phyloP scores from a whole-genome alignment of 2,329 filamentous ascomycete species.

The Westerdykella aurantiaca region DNA sequence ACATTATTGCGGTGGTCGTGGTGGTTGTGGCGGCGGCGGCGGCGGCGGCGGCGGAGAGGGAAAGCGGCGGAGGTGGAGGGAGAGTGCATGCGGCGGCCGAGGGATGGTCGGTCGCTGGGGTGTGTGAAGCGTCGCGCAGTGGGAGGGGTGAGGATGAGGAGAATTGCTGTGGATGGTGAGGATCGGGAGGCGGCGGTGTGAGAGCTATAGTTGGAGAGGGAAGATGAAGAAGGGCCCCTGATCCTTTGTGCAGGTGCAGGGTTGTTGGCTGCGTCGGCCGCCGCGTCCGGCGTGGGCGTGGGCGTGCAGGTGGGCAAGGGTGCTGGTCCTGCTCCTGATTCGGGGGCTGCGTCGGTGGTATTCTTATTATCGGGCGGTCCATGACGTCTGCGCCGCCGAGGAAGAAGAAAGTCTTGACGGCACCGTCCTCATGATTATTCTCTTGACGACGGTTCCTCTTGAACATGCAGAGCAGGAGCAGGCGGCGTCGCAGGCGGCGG shows the following conservation, averaged over 20 bases:
- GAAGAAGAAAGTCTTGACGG: slow-evolving; percentile 17
- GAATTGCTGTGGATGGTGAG: slow-evolving; percentile 8
- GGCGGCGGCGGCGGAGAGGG: slow-evolving; percentile 12
- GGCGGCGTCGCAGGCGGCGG: slow-evolving; percentile 30
- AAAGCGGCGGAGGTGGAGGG: slow-evolving; percentile 4
- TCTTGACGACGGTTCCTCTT: slow-evolving; percentile 6
- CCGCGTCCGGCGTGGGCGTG: slow-evolving; percentile 1
- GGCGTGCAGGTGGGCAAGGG: no score
- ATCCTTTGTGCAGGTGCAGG: slow-evolving; percentile 24
- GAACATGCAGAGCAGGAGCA: slow-evolving; percentile 22
- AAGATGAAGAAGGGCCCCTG: slow-evolving; percentile 10
- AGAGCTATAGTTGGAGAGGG: slow-evolving; percentile 9
- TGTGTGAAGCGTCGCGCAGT: no score
- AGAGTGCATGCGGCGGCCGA: slow-evolving; percentile 2
- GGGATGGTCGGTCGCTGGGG: slow-evolving; percentile 2
- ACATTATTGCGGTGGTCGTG: slow-evolving; percentile 13
- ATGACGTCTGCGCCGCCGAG: slow-evolving; percentile 22
- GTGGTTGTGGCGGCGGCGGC: slow-evolving; percentile 1
- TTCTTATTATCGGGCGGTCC: slow-evolving; percentile 29
- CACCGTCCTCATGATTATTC: slow-evolving; percentile 8
- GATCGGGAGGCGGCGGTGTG: slow-evolving; percentile 10
- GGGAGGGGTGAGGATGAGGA: no score
- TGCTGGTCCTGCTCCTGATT: not conserved
- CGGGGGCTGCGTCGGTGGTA: no score
- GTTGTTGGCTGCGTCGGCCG: slow-evolving; percentile 17